Base-by-base conservation (phyloP, 805 yeast species). In the Cyberlindnera saturnus region DNA sequence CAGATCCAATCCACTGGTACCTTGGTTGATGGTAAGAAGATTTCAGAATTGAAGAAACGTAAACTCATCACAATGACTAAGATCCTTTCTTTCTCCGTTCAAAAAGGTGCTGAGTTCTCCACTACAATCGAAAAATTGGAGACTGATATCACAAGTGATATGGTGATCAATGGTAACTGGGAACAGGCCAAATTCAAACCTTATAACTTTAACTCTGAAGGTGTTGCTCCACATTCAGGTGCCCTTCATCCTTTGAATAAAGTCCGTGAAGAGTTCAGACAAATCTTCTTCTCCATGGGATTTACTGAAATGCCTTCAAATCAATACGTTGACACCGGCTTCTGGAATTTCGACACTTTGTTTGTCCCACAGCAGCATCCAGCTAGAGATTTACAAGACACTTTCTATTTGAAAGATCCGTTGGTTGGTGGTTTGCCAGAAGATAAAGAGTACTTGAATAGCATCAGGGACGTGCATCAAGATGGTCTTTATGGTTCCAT, bases 351-450 rank as follows among this genome's bases (percentile, higher is more conserved):
- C 62, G 99, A 93, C 65, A 80, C 99, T 4, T 75, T 93, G 59
- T 93, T 71, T 59, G 99, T 93, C 43, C 99, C 99, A 44, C 99
- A 93, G 71, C 98, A 93, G 71, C 99, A 93, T 71, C 99, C 99
- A 15, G 99, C 99, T 39, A 83, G 99, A 73, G 99, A 93, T 65
- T 75, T 93, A 64, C 99, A 93, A 69, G 99, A 93, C 70, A 93
- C 99, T 46, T 93, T 93, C 73, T 93, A 93, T 70, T 75, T 93
- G 68, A 91, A 90, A 64, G 98, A 93, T 62, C 99, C 99, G 30
- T 73, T 69, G 39, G 71, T 66, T 48, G 96, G 96, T 43, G 82
- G 81, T 48, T 71, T 75, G 56, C 99, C 98, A 42, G 80, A 81
- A 52, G 99, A 93, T 67, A 72, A 74, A 61, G 66, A 71, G 57